A percentile compares a stretch with the other conserved stretches of the same genome.
Conservation (phyloP, 1,284 basidiomycete species). For the Apiotrichum veenhuisii region DNA sequence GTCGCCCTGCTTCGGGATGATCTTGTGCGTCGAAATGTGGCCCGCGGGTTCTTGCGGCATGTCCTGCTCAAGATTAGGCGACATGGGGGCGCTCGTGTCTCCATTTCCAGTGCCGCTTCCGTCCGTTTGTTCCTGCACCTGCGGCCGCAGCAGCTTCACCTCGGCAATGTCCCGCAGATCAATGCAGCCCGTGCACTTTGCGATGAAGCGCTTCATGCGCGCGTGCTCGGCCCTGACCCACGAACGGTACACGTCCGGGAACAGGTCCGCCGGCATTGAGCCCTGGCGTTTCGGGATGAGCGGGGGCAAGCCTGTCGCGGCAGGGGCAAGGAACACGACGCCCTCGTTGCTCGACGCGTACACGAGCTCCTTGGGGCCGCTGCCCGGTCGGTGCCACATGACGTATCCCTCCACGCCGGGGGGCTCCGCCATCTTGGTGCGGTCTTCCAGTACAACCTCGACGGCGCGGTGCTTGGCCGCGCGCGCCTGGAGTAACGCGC, state of each 20-base stretch:
- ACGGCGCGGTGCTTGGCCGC: conserved; percentile 35
- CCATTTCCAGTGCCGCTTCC: not conserved
- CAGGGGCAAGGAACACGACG: conserved; percentile 32
- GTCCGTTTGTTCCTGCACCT: not conserved
- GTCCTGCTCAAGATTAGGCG: not conserved
- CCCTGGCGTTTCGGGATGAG: conserved; percentile 27
- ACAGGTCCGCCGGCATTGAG: conserved; percentile 33
- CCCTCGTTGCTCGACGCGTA: conserved; percentile 43
- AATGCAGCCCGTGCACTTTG: conserved; percentile 33
- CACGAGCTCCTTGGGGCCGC: conserved; percentile 25
- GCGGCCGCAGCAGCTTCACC: conserved; percentile 18
- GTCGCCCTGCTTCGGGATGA: conserved; percentile 3
- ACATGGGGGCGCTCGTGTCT: not conserved
- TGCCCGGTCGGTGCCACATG: conserved; percentile 22
- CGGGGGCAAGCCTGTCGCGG: conserved; percentile 31
- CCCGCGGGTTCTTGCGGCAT: not conserved
- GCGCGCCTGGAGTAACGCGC: conserved; percentile 33
- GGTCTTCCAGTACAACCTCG: conserved; percentile 35
- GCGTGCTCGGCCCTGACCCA: conserved; percentile 32
- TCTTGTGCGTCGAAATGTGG: not conserved
- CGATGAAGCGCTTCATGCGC: conserved; percentile 33
- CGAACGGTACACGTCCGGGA: conserved; percentile 29
- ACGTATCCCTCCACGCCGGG: conserved; percentile 45
- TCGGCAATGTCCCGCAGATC: conserved; percentile 38
- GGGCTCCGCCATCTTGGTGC: conserved; percentile 40